Percentiles rank a stretch among this genome's conserved stretches.
These are phyloP conservation scores for Septoria petroselini DNA, from an alignment of 2,329 filamentous ascomycete species.

Conservation along the genomic window DNA sequence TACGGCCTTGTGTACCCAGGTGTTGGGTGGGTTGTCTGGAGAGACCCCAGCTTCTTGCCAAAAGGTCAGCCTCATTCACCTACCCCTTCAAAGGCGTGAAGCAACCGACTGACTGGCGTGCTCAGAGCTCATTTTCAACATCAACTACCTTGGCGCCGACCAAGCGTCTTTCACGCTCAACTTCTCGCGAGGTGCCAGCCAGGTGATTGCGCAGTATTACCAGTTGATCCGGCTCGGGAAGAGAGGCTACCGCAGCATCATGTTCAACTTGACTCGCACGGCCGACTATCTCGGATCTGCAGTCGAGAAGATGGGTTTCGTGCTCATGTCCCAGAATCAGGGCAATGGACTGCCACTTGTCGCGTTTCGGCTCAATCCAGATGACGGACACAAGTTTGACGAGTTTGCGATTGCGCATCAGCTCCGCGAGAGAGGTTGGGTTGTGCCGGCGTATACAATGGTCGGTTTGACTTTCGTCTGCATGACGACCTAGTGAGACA, in stretches of 20 bases:
- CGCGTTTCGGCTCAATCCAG: constrained; percentile 72
- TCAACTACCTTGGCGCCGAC: constrained; percentile 96
- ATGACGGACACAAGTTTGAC: constrained; percentile 53
- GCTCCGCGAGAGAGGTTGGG: constrained; percentile 82
- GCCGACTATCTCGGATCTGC: constrained; percentile 79
- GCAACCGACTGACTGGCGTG: neutral
- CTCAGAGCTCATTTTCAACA: constrained; percentile 95
- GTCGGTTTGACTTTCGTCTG: constrained; percentile 36
- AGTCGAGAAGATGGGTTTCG: constrained; percentile 72
- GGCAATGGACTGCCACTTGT: constrained; percentile 84
- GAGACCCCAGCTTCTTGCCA: constrained; percentile 75
- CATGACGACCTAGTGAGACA: too few species aligned
- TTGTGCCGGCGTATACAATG: constrained; percentile 96
- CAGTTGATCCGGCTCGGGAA: constrained; percentile 93
- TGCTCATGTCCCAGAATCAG: constrained; percentile 78
- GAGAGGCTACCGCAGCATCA: constrained; percentile 86
- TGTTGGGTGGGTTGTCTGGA: constrained; percentile 92
- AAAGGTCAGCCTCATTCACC: constrained; percentile 51
- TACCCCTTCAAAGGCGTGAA: neutral
- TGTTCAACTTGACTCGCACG: constrained; percentile 87
- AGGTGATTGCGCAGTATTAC: constrained; percentile 97
- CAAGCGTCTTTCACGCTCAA: constrained; percentile 96
- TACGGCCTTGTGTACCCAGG: constrained; percentile 78
- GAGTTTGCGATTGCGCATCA: constrained; percentile 68
- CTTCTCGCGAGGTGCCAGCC: constrained; percentile 91